These are phyloP conservation scores for Solanum hybrid DNA, from an alignment of 305 asterid species.

Conservation along the genomic window DNA sequence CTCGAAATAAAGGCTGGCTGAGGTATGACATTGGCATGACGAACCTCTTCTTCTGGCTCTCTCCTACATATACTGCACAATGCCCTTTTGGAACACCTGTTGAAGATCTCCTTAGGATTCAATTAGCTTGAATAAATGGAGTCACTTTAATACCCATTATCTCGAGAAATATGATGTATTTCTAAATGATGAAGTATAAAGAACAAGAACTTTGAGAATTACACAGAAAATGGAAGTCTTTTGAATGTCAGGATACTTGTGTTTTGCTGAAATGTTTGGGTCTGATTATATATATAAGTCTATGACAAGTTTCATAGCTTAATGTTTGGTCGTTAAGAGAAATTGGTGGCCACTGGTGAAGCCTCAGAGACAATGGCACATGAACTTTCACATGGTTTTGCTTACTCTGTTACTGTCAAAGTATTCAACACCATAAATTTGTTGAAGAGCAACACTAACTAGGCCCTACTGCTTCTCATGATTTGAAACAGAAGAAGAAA, in stretches of 20 bases:
- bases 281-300: background rate
- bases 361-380: background rate
- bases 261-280: background rate
- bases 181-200: background rate
- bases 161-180: background rate
- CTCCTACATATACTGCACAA: background rate
- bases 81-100: background rate
- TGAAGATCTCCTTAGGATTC: background rate
- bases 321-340: background rate
- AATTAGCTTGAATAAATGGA: background rate
- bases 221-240: background rate
- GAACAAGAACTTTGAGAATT: background rate
- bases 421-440: background rate
- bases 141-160: background rate
- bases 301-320: background rate
- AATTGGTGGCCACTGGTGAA: background rate
- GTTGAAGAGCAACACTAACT: background rate
- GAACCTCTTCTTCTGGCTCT: background rate
- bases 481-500: background rate
- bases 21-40: background rate
- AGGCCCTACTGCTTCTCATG: background rate
- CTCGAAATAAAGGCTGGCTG: background rate
- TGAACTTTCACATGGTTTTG: background rate
- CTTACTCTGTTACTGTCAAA: background rate
- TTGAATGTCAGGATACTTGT: background rate